phyloP scores from a whole-genome alignment of 768 basidiomycete species.

The Podaxis sp. region DNA sequence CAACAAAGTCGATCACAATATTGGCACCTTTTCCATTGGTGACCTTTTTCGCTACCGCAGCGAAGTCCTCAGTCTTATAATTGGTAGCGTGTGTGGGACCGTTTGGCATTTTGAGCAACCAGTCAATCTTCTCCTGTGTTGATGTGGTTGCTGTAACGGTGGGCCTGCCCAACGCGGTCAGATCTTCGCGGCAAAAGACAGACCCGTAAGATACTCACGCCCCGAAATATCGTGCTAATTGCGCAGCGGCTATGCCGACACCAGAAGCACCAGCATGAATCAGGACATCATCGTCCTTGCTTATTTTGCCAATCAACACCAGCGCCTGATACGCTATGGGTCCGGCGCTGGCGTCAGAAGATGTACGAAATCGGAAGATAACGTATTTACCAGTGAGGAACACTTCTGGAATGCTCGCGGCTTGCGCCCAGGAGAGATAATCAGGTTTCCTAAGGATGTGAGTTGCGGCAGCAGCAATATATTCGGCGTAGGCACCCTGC shows the following conservation, averaged over 20 bases:
- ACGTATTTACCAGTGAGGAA: constrained; percentile 70
- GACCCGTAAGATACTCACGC: constrained; percentile 48
- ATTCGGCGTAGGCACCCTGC: constrained; percentile 91
- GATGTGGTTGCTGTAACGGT: constrained; percentile 86
- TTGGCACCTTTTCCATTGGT: constrained; percentile 73
- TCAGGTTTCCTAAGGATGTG: constrained; percentile 73
- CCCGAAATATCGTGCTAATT: constrained; percentile 69
- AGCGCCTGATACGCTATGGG: constrained; percentile 42
- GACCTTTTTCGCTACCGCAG: constrained; percentile 60
- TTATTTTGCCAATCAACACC: constrained; percentile 63
- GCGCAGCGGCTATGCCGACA: constrained; percentile 84
- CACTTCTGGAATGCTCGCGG: constrained; percentile 84
- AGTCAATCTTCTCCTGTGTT: constrained; percentile 75
- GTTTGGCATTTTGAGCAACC: constrained; percentile 59
- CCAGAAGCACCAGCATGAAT: constrained; percentile 92
- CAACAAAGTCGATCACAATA: constrained; percentile 83
- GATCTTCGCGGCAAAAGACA: constrained; percentile 4
- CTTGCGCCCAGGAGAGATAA: constrained; percentile 75
- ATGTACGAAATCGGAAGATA: neutral
- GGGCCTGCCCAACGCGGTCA: constrained; percentile 31
- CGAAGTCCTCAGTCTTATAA: constrained; percentile 83
- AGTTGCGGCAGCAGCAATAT: constrained; percentile 59
- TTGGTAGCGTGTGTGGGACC: constrained; percentile 77
- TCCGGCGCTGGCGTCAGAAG: neutral
- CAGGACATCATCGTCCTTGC: constrained; percentile 69